Percentiles rank a stretch among this genome's conserved stretches.
phyloP scores from a whole-genome alignment of 495 filamentous ascomycete genomes.

The Talaromyces ruber region DNA sequence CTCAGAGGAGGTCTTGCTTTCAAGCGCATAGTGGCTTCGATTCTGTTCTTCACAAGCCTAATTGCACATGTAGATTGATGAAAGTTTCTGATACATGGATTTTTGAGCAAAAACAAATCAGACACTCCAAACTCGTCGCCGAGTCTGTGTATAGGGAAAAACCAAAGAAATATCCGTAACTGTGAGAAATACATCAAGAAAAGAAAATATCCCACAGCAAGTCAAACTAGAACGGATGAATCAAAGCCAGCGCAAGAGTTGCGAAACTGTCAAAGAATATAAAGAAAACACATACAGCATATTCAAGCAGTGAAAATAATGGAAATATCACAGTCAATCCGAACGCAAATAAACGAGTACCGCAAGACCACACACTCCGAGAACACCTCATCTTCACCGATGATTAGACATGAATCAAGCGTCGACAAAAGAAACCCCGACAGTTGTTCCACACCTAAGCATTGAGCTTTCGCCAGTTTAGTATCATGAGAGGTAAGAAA shows the following conservation, averaged over 20 bases:
- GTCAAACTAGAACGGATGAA: constrained; percentile 15
- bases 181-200: constrained; percentile 12
- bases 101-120: not conserved
- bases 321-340: constrained; percentile 7
- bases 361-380: constrained; percentile 27
- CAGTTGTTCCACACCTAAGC: constrained; percentile 3
- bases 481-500: not conserved
- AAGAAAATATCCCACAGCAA: constrained; percentile 9
- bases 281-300: constrained; percentile 13
- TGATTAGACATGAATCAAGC: constrained; percentile 31
- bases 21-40: not conserved
- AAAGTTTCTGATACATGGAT: not conserved
- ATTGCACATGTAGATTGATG: not conserved
- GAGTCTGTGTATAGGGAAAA: not conserved
- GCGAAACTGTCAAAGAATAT: constrained; percentile 5
- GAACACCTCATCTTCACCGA: constrained; percentile 39
- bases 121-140: not conserved
- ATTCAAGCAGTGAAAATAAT: constrained; percentile 14
- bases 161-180: constrained; percentile 8
- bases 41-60: constrained; percentile 2
- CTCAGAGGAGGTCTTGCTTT: not conserved
- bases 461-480: constrained; percentile 5
- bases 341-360: constrained; percentile 15
- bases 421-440: not conserved
- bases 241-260: constrained; percentile 8